Conservation (phyloP, 805 yeast genomes). For the Saccharomycopsis vini region DNA sequence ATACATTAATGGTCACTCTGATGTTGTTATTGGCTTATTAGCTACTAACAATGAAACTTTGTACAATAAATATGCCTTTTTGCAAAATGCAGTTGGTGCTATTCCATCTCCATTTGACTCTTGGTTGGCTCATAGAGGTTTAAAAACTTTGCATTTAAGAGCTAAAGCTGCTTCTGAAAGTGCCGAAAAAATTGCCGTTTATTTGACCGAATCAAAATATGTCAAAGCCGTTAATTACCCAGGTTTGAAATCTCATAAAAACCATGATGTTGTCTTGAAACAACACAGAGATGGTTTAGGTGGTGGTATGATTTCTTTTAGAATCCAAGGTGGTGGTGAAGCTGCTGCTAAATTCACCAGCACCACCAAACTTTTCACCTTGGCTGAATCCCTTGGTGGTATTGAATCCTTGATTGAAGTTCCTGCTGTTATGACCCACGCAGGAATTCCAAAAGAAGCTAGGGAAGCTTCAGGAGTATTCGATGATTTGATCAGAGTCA, state of each 20-base stretch:
- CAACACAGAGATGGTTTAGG: constrained; percentile 84
- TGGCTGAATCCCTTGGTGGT: constrained; percentile 89
- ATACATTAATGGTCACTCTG: constrained; percentile 88
- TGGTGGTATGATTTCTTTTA: constrained; percentile 87
- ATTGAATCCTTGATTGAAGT: constrained; percentile 79
- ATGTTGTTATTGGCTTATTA: constrained; percentile 79
- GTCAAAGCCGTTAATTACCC: constrained; percentile 76
- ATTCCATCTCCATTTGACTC: constrained; percentile 86
- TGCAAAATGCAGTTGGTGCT: constrained; percentile 85
- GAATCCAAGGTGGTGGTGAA: constrained; percentile 73
- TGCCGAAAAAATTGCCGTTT: constrained; percentile 65
- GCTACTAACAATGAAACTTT: constrained; percentile 56
- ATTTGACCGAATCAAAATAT: constrained; percentile 37
- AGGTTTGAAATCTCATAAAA: constrained; percentile 59
- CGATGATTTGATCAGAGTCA: constrained; percentile 73
- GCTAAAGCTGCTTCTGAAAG: constrained; percentile 56
- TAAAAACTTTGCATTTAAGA: constrained; percentile 78
- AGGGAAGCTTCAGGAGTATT: constrained; percentile 75
- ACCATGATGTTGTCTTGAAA: constrained; percentile 51
- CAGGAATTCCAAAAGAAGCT: constrained; percentile 73
- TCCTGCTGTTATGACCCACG: constrained; percentile 89
- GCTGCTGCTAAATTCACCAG: constrained; percentile 71
- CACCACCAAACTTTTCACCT: constrained; percentile 64
- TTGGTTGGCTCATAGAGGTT: constrained; percentile 89
- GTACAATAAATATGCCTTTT: constrained; percentile 58